Evolutionary conservation across 495 filamentous ascomycete genomes (phyloP).

Genomic region (Aspergillus mulundensis): DNA sequence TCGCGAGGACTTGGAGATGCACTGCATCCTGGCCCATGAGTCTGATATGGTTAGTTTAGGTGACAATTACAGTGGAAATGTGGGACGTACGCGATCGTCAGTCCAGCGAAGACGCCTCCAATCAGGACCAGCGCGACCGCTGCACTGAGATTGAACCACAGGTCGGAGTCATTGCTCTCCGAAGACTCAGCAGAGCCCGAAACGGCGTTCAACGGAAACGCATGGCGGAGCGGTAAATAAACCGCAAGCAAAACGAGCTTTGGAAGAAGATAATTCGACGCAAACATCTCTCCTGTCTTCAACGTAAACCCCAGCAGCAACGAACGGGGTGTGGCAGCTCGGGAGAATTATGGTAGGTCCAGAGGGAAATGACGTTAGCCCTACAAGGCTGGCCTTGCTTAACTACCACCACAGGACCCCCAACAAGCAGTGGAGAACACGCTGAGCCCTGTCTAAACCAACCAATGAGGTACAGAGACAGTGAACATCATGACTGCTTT

Average conservation of each 20-base stretch:
- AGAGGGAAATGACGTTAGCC: background rate
- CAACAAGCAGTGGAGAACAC: too few species aligned
- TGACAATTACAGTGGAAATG: background rate
- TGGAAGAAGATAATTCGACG: background rate
- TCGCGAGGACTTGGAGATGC: constrained; percentile 87
- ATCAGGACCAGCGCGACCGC: constrained; percentile 2
- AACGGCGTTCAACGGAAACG: background rate
- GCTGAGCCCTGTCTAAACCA: too few species aligned
- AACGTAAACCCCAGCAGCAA: too few species aligned
- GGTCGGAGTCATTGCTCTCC: background rate
- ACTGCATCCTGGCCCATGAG: constrained; percentile 67
- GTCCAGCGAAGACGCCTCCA: background rate
- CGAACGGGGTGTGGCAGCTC: too few species aligned
- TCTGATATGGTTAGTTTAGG: background rate
- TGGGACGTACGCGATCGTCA: background rate
- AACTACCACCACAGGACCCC: too few species aligned
- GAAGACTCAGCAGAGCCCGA: background rate
- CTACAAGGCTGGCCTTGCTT: constrained; percentile 1
- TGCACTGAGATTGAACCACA: constrained; percentile 1
- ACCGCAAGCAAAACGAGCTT: background rate
- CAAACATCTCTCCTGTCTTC: background rate
- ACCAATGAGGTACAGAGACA: too few species aligned
- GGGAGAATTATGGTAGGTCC: too few species aligned
- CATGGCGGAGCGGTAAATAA: background rate
- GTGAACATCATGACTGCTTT: background rate